Base-by-base conservation (phyloP, 2,329 filamentous ascomycete genomes). In the Aspergillus sp. region DNA sequence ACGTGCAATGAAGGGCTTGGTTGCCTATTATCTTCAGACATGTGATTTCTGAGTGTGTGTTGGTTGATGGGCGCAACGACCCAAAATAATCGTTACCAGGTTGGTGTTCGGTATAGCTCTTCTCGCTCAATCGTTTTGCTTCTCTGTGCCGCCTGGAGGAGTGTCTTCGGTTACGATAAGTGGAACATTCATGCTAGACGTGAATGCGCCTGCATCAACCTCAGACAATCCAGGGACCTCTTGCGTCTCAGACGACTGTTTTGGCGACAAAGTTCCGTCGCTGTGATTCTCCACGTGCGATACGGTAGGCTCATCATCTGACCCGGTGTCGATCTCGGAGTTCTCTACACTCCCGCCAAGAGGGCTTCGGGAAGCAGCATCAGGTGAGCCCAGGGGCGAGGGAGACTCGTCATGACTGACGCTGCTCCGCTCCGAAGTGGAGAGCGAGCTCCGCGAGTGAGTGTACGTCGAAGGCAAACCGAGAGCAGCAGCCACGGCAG, bases 401-500 rank as follows among this genome's bases (percentile, higher is more conserved):
- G 65, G 36, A 1, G 71, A 62, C 19, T 72, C 72, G 5, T 73
- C 71, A 25, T 72, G 68, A 52, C 70, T 73, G 17, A 72, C 63
- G 45, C 73, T 75, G 59, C 72, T 74, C 12, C 68, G 64, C 25
- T 75, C 73, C 6, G 73, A 75, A 3, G 72, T 67, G 1, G 72
- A 75, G n/a, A 75, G 60, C n/a, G 73, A 75, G 55, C 62, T 74
- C 12, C 73, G 71, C 7, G 73, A 75, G 55, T 68, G 66, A 4
- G 62, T 57, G 50, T 73, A 75, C 2, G 68, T 63, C 41, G 67
- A 69, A 9, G 76, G 78, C 15, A 80, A 74, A 17, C 80, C 82
- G 41, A 82, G 78, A 6, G 81, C 83, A 59, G 77, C 77, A 2
- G 80, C 79, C 32, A 84, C 82, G 13, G 81, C 81, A 36, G 78